A percentile compares a stretch with the other conserved stretches of the same genome.
Conservation (phyloP, 441 rosid species). For the Populus hybrid region DNA sequence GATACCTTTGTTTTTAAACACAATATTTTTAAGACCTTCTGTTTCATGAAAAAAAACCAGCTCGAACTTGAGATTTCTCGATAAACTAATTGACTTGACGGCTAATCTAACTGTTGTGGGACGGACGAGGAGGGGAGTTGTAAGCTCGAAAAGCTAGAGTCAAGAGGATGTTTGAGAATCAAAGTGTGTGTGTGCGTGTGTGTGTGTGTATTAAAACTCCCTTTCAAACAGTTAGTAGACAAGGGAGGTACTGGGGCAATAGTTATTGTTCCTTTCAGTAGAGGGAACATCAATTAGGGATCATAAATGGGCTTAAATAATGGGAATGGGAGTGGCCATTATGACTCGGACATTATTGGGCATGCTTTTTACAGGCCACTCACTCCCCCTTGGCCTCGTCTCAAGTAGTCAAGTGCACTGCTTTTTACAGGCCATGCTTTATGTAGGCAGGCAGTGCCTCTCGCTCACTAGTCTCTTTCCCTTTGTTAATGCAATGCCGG, state of each 20-base stretch:
- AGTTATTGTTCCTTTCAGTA: not conserved
- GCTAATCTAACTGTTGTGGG: not conserved
- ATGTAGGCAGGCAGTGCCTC: not conserved
- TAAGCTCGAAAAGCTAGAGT: not conserved
- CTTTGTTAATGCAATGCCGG: not conserved
- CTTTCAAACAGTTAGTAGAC: no score
- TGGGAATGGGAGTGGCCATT: constrained; percentile 12
- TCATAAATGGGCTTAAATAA: constrained; percentile 14
- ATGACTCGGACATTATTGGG: not conserved
- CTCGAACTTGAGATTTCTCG: no score
- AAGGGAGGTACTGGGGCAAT: not conserved
- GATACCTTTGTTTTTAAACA: not conserved
- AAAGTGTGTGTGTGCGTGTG: no score
- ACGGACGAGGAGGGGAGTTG: not conserved
- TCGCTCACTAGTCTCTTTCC: not conserved
- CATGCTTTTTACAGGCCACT: no score
- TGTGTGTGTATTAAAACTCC: no score
- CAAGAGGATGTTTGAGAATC: no score
- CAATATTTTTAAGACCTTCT: not conserved
- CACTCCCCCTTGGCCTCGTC: constrained; percentile 3
- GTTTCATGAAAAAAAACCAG: no score
- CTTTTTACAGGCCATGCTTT: constrained; percentile 13
- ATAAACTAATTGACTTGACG: not conserved
- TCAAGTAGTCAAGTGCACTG: not conserved
- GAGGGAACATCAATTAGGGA: constrained; percentile 7